Conservation (phyloP, 2,329 filamentous ascomycete genomes). For the Teratosphaeria pseudoeucalypti region DNA sequence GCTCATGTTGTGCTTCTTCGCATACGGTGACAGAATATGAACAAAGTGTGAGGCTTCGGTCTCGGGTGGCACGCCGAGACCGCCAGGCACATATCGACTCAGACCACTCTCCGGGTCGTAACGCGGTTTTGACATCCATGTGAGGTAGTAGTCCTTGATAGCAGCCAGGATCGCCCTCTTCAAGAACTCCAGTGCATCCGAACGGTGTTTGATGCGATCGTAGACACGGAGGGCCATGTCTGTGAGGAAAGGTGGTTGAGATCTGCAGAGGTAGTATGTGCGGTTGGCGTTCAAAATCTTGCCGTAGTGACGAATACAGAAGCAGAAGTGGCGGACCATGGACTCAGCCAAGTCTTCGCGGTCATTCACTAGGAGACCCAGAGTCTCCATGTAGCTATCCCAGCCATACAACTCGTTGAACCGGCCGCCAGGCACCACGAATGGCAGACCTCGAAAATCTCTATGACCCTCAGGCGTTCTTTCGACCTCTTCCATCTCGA, state of each 20-base stretch:
- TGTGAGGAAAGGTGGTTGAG: conserved; percentile 91
- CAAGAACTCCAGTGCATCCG: conserved; percentile 71
- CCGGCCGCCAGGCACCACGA: conserved; percentile 91
- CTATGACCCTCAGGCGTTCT: conserved; percentile 59
- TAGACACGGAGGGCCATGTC: conserved; percentile 95
- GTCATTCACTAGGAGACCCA: conserved; percentile 78
- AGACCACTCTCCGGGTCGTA: conserved; percentile 68
- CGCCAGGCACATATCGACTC: conserved; percentile 75
- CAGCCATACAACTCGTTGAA: conserved; percentile 99
- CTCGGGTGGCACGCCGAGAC: conserved; percentile 78
- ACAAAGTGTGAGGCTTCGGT: conserved; percentile 81
- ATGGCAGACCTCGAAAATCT: conserved; percentile 70
- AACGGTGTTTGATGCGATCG: conserved; percentile 81
- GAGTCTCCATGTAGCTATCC: conserved; percentile 98
- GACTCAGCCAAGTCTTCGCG: conserved; percentile 78
- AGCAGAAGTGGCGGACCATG: conserved; percentile 95
- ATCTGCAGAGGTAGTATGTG: conserved; percentile 88
- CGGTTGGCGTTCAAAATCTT: conserved; percentile 97
- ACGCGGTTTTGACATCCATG: conserved; percentile 67
- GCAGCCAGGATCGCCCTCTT: conserved; percentile 71
- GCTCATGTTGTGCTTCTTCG: conserved; percentile 69
- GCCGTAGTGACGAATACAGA: conserved; percentile 95
- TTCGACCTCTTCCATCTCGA: conserved; percentile 64
- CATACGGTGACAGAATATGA: conserved; percentile 71
- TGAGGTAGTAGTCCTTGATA: conserved; percentile 91